Base-by-base conservation (phyloP, 106 monocot species). In the Dendrobium officinale region DNA sequence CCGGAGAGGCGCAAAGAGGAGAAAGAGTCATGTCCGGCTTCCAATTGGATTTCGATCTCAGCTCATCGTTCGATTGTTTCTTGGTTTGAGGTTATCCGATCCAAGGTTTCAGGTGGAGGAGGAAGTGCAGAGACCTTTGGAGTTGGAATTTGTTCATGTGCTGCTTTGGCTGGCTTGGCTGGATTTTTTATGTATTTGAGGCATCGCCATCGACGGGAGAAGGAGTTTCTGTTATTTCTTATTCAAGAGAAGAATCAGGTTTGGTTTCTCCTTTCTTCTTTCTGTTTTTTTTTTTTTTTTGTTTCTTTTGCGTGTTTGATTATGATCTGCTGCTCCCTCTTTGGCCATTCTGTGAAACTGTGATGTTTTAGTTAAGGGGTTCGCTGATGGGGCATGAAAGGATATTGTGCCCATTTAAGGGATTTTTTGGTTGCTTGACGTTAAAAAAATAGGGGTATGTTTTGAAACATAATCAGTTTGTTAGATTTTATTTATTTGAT, bases 191-290 rank as follows among this genome's bases (percentile, higher is more conserved):
- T 88, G 75, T 88, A 86, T 67, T 27, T 83, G 37, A 88, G 86
- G 68, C 86, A 81, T 33, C 79, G 86, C 81, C 82, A 83, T 37
- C 78, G 83, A 84, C 81, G 84, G 61, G 91, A 91, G 86, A 88
- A 80, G 79, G 80, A 86, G 19, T 76, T 88, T 37, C 85, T 88
- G 6, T 78, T 91, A 42, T 83, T 86, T 24, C 82, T 86, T 22
- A 67, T 88, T 59, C 82, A 81, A 55, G 91, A 91, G 75, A 91
- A 91, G 79, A 88, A 88, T 73, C 81, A 91, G 88, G 91, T 82
- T 54, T 37, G 55, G 9, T 77, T 42, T 40, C 72, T 56, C 75
- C 13, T n/a, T 41, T 19, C 15, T 37, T 42, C 16, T 54, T 54
- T 40, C 73, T 7, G 17, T 15, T 2, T 51, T 74, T 42, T 31